phyloP scores from a whole-genome alignment of 1,284 basidiomycete species.

The Calocybe gambosa region DNA sequence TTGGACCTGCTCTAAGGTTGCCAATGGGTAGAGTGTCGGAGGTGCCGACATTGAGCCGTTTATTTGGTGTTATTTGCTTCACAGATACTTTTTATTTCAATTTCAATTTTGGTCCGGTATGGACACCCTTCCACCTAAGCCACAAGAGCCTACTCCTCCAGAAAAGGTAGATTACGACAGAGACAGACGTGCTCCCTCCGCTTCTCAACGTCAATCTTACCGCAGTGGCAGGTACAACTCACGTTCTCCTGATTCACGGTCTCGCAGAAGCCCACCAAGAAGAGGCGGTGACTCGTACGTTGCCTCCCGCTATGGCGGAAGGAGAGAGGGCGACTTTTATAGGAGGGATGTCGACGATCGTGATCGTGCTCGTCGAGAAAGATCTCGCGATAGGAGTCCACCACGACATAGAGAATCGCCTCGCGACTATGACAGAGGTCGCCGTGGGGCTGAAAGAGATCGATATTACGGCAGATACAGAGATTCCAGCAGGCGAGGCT shows the following conservation, averaged over 20 bases:
- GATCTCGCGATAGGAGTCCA: conserved; percentile 17
- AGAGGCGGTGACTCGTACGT: conserved; percentile 25
- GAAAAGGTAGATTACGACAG: conserved; percentile 7
- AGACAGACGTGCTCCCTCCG: conserved; percentile 8
- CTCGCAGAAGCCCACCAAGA: conserved; percentile 14
- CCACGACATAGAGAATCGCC: conserved; percentile 6
- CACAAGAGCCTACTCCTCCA: conserved; percentile 23
- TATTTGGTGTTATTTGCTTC: conserved; percentile 12
- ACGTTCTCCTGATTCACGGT: conserved; percentile 16
- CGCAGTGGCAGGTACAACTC: conserved; percentile 3
- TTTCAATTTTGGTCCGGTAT: conserved; percentile 12
- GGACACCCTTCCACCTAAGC: conserved; percentile 35
- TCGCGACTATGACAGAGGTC: conserved; percentile 14
- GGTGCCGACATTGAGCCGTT: conserved; percentile 10
- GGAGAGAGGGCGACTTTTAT: conserved; percentile 20
- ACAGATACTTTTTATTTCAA: neutral
- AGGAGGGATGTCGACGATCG: conserved; percentile 19
- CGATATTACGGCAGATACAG: conserved; percentile 12
- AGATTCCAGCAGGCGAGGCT: conserved; percentile 9
- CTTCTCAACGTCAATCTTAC: conserved; percentile 12
- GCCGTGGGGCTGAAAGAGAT: conserved; percentile 13
- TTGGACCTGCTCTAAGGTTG: conserved; percentile 73
- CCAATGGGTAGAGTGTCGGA: conserved; percentile 74
- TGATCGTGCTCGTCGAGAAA: conserved; percentile 20
- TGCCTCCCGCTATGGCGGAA: conserved; percentile 19